Evolutionary conservation across 202 grass and related monocot species (phyloP), one percentile per base, ranked within the genome.

Genomic region (Miscanthus sacchariflorus): DNA sequence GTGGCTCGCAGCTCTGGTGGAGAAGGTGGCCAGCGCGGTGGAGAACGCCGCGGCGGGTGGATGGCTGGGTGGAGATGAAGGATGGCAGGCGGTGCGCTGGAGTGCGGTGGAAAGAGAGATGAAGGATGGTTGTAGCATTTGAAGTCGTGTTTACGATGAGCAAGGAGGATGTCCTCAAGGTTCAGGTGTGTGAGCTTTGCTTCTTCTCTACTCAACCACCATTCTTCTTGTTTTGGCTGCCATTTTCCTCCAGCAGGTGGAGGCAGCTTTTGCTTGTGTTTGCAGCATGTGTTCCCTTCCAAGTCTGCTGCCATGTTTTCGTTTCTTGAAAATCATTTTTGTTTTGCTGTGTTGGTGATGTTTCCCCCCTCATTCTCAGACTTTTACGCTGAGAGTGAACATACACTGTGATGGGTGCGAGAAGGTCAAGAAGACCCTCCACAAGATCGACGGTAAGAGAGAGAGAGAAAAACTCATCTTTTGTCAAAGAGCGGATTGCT

Each of bases 401-500:
- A 95, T 98, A 35, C 91, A 95, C 84, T 95, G 93, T 48, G 89
- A 98, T 74, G 93, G 93, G 9, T 98, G 95, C 88, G 85, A 93
- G 86, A 93, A 95, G 84, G 95, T 95, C 63, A 98, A 91, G 91
- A 98, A 98, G 88, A 81, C 95, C 35, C 90, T 98, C 49, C 81
- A 93, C 15, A 95, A 95, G 82, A 95, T 98, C 21, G 93, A 98
- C 15, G 95, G 95, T 97, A 23, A 61, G 7, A 54, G 48, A 1
- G 14, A 5, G 2, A 48, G 6, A 56, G 5, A 13, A 6, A 63
- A 12, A 14, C 14, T 17, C 44, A 18, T 19, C 12, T 19, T 83
- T 76, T 83, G 12, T 19, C 52, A 56, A 38, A 73, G 58, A 7
- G 52, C 5, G 28, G 49, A 52, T 52, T 52, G 49, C 49, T 52